A percentile compares a stretch with the other conserved stretches of the same genome.
Conservation (phyloP, 352 stramenopile species). For the Phytophthora fragariaefolia region DNA sequence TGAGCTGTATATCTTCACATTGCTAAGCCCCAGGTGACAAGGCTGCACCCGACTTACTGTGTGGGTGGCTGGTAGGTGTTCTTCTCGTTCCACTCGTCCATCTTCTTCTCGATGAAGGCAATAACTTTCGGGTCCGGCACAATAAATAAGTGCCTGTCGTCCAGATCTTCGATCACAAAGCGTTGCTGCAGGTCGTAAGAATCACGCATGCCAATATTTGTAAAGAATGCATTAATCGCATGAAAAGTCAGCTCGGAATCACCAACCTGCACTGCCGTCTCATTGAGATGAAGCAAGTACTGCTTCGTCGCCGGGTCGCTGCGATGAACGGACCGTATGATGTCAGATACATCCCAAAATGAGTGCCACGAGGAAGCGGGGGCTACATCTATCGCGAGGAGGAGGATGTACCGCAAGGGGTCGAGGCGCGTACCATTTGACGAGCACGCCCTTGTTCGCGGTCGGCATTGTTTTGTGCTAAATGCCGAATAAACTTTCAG, state of each 20-base stretch:
- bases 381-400: no score
- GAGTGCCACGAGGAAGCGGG: background rate
- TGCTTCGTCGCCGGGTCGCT: conserved; percentile 88
- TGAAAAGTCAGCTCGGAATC: background rate
- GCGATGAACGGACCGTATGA: conserved; percentile 10
- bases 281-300: conserved; percentile 85
- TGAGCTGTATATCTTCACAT: background rate
- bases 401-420: background rate
- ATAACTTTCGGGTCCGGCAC: conserved; percentile 83
- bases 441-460: conserved; percentile 84
- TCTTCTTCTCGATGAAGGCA: conserved; percentile 88
- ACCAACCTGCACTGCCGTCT: conserved; percentile 80
- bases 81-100: conserved; percentile 91
- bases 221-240: no score
- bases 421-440: conserved; percentile 67
- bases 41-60: conserved; percentile 19
- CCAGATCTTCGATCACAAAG: conserved; percentile 90
- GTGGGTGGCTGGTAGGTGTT: conserved; percentile 89
- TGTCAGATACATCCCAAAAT: conserved; percentile 5
- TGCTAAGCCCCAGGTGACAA: background rate
- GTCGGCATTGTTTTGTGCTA: conserved; percentile 85
- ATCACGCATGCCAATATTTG: no score
- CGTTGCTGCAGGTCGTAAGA: conserved; percentile 50
- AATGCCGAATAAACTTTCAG: no score
- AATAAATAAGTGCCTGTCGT: conserved; percentile 89